Percentiles rank a stretch among this genome's conserved stretches.
phyloP scores from a whole-genome alignment of 306 rosid genomes.

The Canavalia ensiformis region DNA sequence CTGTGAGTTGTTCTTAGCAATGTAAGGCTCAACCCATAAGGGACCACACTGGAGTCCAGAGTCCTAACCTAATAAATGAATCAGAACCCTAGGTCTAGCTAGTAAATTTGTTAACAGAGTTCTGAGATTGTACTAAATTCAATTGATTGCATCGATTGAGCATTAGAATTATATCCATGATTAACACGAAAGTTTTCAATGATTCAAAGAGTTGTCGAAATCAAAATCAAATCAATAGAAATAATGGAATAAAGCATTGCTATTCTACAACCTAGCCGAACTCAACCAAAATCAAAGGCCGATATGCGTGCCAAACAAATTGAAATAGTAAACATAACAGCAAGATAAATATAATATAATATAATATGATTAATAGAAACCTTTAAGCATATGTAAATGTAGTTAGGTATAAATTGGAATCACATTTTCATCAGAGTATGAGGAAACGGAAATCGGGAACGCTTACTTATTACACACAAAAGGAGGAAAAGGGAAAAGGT shows the following conservation, averaged over 20 bases:
- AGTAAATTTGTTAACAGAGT: conserved; percentile 7
- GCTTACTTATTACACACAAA: conserved; percentile 36
- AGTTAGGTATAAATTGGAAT: conserved; percentile 33
- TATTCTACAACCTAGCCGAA: background rate
- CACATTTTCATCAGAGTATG: conserved; percentile 16
- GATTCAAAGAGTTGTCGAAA: conserved; percentile 7
- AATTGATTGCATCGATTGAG: conserved; percentile 28
- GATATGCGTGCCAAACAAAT: background rate
- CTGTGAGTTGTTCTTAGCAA: conserved; percentile 2
- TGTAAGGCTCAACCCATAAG: conserved; percentile 21
- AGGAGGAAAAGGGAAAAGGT: conserved; percentile 47
- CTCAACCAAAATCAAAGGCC: background rate
- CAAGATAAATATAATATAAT: background rate
- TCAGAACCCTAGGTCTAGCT: conserved; percentile 17
- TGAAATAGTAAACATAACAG: background rate
- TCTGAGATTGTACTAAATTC: conserved; percentile 9
- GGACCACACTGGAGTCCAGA: background rate
- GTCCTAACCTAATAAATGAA: conserved; percentile 4
- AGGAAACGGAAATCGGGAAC: conserved; percentile 18
- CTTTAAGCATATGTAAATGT: background rate
- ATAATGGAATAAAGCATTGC: too few species aligned
- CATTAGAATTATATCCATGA: conserved; percentile 20
- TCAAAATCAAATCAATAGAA: conserved; percentile 4
- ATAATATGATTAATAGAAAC: background rate
- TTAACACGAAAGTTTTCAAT: conserved; percentile 15